A percentile compares a stretch with the other conserved stretches of the same genome.
These are phyloP conservation scores for Ogataea hybrid DNA, from an alignment of 1,139 yeast genomes.

Conservation along the genomic window DNA sequence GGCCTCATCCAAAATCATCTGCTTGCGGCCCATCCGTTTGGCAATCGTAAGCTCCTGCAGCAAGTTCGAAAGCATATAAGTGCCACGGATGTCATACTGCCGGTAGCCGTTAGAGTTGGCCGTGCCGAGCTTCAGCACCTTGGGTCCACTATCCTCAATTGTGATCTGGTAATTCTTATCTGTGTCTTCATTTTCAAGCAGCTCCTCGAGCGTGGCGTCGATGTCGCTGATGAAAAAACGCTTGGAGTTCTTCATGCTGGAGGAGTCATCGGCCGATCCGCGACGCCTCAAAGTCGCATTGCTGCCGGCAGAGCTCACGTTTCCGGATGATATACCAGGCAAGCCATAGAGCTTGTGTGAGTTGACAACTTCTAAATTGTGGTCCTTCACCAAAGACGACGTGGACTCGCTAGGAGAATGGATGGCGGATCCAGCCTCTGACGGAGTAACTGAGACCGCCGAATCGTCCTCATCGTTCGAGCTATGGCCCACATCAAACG, in stretches of 20 bases:
- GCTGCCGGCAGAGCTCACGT: neutral
- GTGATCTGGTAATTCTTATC: conserved; percentile 86
- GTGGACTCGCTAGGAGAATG: conserved; percentile 20
- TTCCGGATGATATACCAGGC: neutral
- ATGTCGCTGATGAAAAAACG: conserved; percentile 75
- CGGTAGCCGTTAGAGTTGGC: conserved; percentile 80
- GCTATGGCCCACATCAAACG: conserved; percentile 14
- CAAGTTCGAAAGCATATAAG: conserved; percentile 85
- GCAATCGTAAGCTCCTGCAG: conserved; percentile 91
- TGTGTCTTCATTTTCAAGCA: conserved; percentile 80
- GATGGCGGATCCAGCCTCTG: neutral
- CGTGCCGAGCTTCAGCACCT: conserved; percentile 78
- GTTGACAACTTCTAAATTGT: conserved; percentile 11
- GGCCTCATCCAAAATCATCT: conserved; percentile 77
- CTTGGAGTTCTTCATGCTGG: conserved; percentile 38
- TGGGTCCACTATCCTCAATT: conserved; percentile 92
- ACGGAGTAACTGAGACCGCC: conserved; percentile 3
- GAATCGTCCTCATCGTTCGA: conserved; percentile 6
- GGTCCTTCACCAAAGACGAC: conserved; percentile 18
- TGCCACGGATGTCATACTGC: conserved; percentile 76
- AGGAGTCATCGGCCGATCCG: conserved; percentile 64
- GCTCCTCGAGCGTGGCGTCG: conserved; percentile 65
- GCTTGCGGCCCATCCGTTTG: conserved; percentile 71
- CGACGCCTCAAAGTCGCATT: conserved; percentile 41
- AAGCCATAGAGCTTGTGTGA: neutral